Percentiles rank a stretch among this genome's conserved stretches.
These are phyloP conservation scores for Neoboletus brunneissimus DNA, from an alignment of 768 basidiomycete genomes.

Conservation along the genomic window DNA sequence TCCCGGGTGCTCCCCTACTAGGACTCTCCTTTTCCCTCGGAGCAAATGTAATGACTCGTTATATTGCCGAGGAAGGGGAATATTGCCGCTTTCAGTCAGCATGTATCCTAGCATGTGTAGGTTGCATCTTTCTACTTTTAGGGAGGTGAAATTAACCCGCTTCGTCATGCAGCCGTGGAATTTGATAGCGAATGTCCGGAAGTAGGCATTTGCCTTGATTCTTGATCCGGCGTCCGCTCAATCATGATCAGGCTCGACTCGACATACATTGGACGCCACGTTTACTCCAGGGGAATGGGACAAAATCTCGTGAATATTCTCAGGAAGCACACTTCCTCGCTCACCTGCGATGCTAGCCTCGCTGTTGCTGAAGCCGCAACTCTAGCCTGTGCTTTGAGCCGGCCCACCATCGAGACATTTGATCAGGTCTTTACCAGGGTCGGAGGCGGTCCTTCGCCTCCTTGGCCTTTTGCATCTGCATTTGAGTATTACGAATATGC, in stretches of 20 bases:
- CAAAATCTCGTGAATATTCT: slow-evolving; percentile 63
- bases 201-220: slow-evolving; percentile 27
- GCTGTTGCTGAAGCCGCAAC: slow-evolving; percentile 47
- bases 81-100: slow-evolving; percentile 60
- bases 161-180: slow-evolving; percentile 47
- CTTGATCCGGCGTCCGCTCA: slow-evolving; percentile 8
- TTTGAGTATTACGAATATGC: slow-evolving; percentile 48
- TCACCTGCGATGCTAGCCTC: slow-evolving; percentile 52
- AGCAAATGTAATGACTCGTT: slow-evolving; percentile 86
- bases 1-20: slow-evolving; percentile 77
- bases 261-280: slow-evolving; percentile 52
- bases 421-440: slow-evolving; percentile 65
- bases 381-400: slow-evolving; percentile 45
- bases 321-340: slow-evolving; percentile 44
- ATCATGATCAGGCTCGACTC: slow-evolving; percentile 45
- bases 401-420: slow-evolving; percentile 54
- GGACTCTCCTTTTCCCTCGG: slow-evolving; percentile 94
- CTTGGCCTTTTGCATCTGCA: slow-evolving; percentile 46
- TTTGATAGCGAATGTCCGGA: slow-evolving; percentile 34
- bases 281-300: slow-evolving; percentile 82
- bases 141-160: slow-evolving; percentile 9
- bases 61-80: slow-evolving; percentile 80
- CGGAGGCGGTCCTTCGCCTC: slow-evolving; percentile 63
- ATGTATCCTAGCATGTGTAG: slow-evolving; percentile 72
- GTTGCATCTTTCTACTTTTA: slow-evolving; percentile 28